Evolutionary conservation across 768 basidiomycete genomes (phyloP).

Genomic region (Podaxis sp.): DNA sequence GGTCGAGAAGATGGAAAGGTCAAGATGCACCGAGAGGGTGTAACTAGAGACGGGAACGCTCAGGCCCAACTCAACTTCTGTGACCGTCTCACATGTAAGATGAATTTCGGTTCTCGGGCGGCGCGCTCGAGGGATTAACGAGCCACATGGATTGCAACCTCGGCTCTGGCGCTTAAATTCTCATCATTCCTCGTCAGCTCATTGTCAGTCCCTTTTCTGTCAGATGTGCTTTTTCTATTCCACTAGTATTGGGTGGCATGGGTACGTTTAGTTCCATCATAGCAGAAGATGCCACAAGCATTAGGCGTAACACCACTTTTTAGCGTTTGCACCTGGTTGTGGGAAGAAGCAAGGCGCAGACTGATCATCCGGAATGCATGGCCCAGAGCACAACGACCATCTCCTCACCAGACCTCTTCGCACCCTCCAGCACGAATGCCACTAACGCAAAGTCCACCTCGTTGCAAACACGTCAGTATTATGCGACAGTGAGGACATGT

Average conservation of each 20-base stretch:
- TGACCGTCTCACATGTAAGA: no score
- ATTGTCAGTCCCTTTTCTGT: no score
- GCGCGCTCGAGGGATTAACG: no score
- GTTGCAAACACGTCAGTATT: conserved; percentile 57
- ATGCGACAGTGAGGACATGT: conserved; percentile 74
- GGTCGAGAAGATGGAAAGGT: no score
- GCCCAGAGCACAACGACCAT: conserved; percentile 86
- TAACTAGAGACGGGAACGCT: no score
- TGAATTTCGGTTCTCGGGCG: no score
- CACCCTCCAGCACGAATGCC: conserved; percentile 67
- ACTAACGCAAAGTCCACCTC: conserved; percentile 77
- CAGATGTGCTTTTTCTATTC: no score
- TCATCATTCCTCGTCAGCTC: no score
- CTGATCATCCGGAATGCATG: conserved; percentile 14
- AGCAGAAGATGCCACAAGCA: conserved; percentile 70
- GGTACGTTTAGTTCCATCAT: conserved; percentile 24
- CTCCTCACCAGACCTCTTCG: conserved; percentile 56
- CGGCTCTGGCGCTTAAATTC: no score
- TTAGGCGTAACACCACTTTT: conserved; percentile 33
- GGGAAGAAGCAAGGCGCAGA: background rate
- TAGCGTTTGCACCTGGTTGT: background rate
- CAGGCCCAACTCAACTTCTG: no score
- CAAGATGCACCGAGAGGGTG: no score
- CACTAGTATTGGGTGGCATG: background rate
- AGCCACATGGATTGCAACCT: no score